These are phyloP conservation scores for Chrysophaeum taylorii DNA, from an alignment of 352 stramenopile genomes.

Conservation along the genomic window DNA sequence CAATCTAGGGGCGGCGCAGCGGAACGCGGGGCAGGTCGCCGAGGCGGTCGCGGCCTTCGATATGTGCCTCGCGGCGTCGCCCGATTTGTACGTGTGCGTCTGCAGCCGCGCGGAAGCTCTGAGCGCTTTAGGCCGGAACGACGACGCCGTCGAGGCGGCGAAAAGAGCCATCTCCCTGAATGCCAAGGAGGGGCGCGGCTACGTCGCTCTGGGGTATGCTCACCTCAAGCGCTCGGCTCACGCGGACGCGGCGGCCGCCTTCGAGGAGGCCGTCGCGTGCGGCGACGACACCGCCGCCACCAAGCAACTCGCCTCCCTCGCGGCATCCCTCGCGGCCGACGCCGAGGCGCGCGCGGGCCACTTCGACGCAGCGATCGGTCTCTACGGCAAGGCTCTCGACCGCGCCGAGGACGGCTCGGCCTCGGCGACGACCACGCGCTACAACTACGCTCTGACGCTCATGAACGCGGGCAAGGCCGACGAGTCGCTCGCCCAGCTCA, in stretches of 20 bases:
- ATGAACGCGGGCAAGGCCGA: not conserved
- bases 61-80: slow-evolving; percentile 10
- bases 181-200: slow-evolving; percentile 10
- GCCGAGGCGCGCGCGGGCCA: not conserved
- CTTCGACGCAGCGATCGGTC: not conserved
- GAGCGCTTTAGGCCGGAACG: not conserved
- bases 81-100: slow-evolving; percentile 16
- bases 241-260: not conserved
- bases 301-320: slow-evolving; percentile 11
- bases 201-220: slow-evolving; percentile 20
- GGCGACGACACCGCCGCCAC: slow-evolving; percentile 2
- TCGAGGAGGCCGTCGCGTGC: slow-evolving; percentile 5
- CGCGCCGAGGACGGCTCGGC: not conserved
- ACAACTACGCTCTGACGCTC: not conserved
- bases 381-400: slow-evolving; percentile 19
- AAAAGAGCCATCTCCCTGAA: slow-evolving; percentile 18
- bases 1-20: slow-evolving; percentile 19
- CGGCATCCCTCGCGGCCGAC: slow-evolving; percentile 7
- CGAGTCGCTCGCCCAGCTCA: not conserved
- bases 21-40: slow-evolving; percentile 10
- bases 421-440: not conserved
- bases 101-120: slow-evolving; percentile 17
- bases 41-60: slow-evolving; percentile 22
- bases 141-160: slow-evolving; percentile 14
- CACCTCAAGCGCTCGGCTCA: slow-evolving; percentile 14